Evolutionary conservation across 495 filamentous ascomycete species (phyloP), one percentile per base, ranked within the genome.

Genomic region (Penicillium waksmanii): DNA sequence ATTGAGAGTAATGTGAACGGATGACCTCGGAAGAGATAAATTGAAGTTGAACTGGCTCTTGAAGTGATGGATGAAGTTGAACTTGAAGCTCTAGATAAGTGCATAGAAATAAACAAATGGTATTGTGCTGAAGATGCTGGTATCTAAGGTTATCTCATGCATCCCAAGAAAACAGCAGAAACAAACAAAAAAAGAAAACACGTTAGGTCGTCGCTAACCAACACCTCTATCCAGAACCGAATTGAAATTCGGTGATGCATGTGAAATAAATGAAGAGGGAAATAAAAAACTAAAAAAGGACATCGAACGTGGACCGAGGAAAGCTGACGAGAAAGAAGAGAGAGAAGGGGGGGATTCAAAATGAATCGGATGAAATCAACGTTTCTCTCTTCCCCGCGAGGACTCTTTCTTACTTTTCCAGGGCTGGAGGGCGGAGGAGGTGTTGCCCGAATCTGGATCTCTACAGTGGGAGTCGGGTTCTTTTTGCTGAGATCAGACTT

Each of bases 391-490:
- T 15, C 12, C 15, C 50, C 44, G 13, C 62, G 55, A 5, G 52
- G 60, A 21, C 50, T 64, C 34, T 62, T 49, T 25, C 44, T 23
- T 23, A 8, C 25, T 11, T 53, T 51, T 34, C 15, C 3, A 8
- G 44, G 34, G n/a, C n/a, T 51, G 1, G 47, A 53, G 12, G 62
- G 57, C 3, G 70, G 70, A 17, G 62, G 57, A 4, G 70, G 70
- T 40, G 70, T 70, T 12, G 53, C 63, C 47, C 36, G 58, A 12
- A 72, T 44, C 23, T 62, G 62, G 8, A 70, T 61, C 27, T 69
- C 60, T 11, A 64, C 57, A 12, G 3, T 8, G 12, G 49, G 49
- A 0, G 8, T 25, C 1, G 0, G 51, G 35, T 11, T 10, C 48
- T 15, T 54, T 19, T n/a, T 50, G 2, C 7, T 31, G 8, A 5